Conservation (phyloP, 495 filamentous ascomycete species). For the Penicillium salamii region DNA sequence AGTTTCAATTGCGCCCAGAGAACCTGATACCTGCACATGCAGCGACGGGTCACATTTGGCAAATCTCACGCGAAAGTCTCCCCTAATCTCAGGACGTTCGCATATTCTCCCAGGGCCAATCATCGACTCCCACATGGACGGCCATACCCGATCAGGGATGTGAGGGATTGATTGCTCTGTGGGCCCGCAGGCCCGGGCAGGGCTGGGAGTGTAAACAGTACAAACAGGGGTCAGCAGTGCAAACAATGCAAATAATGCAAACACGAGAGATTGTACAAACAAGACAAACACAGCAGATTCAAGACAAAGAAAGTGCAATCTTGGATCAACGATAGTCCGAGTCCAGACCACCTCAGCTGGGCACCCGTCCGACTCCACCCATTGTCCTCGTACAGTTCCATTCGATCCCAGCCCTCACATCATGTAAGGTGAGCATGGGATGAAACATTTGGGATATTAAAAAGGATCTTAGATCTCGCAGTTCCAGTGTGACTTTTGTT, state of each 20-base stretch:
- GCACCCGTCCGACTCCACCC: background rate
- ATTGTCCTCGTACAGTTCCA: background rate
- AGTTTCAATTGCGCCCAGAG: background rate
- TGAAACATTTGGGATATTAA: constrained; percentile 7
- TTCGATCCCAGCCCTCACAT: background rate
- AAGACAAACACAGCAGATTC: background rate
- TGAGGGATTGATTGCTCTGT: constrained; percentile 1
- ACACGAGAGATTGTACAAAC: background rate
- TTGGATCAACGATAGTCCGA: constrained; percentile 7
- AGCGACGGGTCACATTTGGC: background rate
- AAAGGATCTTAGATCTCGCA: background rate
- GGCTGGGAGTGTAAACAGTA: background rate
- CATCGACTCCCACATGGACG: background rate
- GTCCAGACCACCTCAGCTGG: constrained; percentile 1
- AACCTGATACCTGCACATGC: background rate
- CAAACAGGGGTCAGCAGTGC: too few relatives aligned
- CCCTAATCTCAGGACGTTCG: background rate
- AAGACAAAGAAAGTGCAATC: background rate
- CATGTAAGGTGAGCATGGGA: constrained; percentile 9
- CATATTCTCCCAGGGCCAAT: background rate
- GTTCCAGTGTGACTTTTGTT: background rate
- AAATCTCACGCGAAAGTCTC: background rate
- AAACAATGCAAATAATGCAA: background rate
- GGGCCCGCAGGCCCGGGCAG: too few relatives aligned
- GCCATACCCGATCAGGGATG: background rate